A percentile compares a stretch with the other conserved stretches of the same genome.
Conservation (phyloP, 192 early-diverging fungal genomes). For the Mortierella alpina region DNA sequence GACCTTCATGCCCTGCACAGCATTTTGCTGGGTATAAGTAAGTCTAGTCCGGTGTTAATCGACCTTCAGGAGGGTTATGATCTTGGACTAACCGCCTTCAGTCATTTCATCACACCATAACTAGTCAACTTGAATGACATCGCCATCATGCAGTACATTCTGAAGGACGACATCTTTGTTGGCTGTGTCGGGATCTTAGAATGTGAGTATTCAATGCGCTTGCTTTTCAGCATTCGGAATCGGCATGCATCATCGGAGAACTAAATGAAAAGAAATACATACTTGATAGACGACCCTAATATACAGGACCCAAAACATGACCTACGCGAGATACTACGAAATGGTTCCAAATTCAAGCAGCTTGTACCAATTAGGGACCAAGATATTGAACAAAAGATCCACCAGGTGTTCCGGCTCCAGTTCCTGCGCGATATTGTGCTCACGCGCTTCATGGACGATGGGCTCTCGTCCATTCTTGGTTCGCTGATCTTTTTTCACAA, state of each 20-base stretch:
- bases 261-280: not conserved
- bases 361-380: constrained; percentile 81
- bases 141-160: constrained; percentile 76
- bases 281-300: constrained; percentile 77
- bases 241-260: not conserved
- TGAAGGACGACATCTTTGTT: constrained; percentile 78
- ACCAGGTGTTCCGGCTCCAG: constrained; percentile 86
- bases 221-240: not conserved
- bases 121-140: constrained; percentile 83
- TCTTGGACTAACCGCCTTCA: not conserved
- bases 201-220: constrained; percentile 61
- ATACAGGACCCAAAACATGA: constrained; percentile 71
- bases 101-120: not conserved
- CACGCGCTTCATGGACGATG: constrained; percentile 79
- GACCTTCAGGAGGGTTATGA: not conserved
- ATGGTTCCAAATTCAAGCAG: constrained; percentile 69
- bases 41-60: constrained; percentile 11
- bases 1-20: constrained; percentile 77
- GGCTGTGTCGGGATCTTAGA: constrained; percentile 85
- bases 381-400: constrained; percentile 78
- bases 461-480: constrained; percentile 72
- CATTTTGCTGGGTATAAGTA: constrained; percentile 80
- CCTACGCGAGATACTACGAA: constrained; percentile 75
- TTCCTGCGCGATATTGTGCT: constrained; percentile 90
- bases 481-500: constrained; percentile 82